Evolutionary conservation across 169 alveolate genomes (phyloP), one percentile per base, ranked within the genome.

Genomic region (Plasmodium gaboni): DNA sequence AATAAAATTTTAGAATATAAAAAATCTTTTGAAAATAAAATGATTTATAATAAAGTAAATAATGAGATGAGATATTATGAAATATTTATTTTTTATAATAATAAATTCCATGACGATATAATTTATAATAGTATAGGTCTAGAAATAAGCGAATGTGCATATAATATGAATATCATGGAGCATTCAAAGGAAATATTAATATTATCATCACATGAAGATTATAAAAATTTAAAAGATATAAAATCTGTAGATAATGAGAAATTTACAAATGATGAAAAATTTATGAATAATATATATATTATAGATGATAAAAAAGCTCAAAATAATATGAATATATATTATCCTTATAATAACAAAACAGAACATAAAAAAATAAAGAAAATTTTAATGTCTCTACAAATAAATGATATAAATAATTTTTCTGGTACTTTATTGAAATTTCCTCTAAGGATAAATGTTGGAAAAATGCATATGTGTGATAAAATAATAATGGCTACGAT

Each of bases 371-470:
- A 78, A 17, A 78, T 51, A 42, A 65, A 51, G 28, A 57, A 64
- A 50, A 64, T 78, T 28, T 78, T 78, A 19, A n/a, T 48, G 17
- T 46, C 63, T 4, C 19, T 78, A 70, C 26, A 57, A 28, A 28
- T 65, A 22, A 42, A 46, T 64, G 15, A 59, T 48, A 19, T 78
- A 17, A 67, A 12, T 26, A 46, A 74, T 46, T 78, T 78, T 26
- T 22, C 78, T 2, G 89, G 89, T 57, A 64, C 89, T 1, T 76
- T 78, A 19, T 38, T 78, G 38, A 78, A 78, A 50, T 28, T 65
- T 7, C 78, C 89, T 13, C 17, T 78, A 7, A 38, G 44, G 10
- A 32, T 44, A 6, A 38, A 65, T 24, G 10, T 15, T 19, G 64
- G 46, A 5, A 78, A 46, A 55, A 32, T n/a, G 10, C 55, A 65